Base-by-base conservation (phyloP, 768 basidiomycete species). In the Mycena chlorophos region DNA sequence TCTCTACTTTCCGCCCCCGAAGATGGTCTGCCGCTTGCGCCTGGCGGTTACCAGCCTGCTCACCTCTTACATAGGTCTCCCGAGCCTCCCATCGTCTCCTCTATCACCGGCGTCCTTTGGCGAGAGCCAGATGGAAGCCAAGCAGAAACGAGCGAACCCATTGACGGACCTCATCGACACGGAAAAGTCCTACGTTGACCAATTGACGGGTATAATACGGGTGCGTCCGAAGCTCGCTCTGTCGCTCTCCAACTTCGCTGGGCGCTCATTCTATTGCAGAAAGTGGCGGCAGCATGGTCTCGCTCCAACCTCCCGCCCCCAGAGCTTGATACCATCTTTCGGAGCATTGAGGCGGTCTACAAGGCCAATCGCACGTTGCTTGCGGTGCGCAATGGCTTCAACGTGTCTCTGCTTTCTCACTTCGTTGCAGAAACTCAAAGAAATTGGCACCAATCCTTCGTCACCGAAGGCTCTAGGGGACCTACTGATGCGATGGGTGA, bases 201-300 rank as follows among this genome's bases (percentile, higher is more conserved):
- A 91, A 61, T 75, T 99, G 31, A 87, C 93, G 12, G 87, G 87
- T 38, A 83, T 98, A 65, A 97, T 99, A 62, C 84, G 94, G 67
- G 96, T 94, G 68, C 55, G 91, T 67, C 26, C 38, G 22, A 29
- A 54, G 53, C 22, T 58, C 43, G 38, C 26, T 28, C 31, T 40
- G 51, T 30, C 51, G 56, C 38, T 34, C 57, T 22, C 34, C n/a
- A 38, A 17, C n/a, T n/a, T n/a, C n/a, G n/a, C n/a, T n/a, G n/a
- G n/a, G n/a, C 40, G 66, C n/a, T 58, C 47, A 28, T 26, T 34
- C 52, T 39, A 26, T 63, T 62, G 22, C 68, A 98, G 94, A 93
- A 90, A 84, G 90, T 97, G 4, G 97, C 97, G 10, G 87, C 88
- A n/a, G 97, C 97, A 47, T 99, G 97, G 97, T 97, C 95, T 10